Conservation (phyloP, 768 basidiomycete genomes). For the Serendipita sp. region DNA sequence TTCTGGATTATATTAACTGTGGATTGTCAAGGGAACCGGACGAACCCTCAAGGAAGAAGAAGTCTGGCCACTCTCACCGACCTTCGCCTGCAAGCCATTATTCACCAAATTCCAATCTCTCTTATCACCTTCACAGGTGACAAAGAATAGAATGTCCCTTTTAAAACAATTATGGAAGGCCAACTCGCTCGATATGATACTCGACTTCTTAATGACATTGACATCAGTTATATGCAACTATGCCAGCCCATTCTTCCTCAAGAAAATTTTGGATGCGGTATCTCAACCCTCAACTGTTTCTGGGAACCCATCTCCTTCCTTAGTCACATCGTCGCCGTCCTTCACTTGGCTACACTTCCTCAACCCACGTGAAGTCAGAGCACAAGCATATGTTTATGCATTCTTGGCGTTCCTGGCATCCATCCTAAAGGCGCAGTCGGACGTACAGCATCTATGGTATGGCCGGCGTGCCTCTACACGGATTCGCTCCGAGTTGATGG, state of each 20-base stretch:
- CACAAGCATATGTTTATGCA: constrained; percentile 8
- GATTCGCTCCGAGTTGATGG: constrained; percentile 20
- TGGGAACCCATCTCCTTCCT: background rate
- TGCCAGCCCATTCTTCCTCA: constrained; percentile 22
- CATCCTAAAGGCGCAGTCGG: constrained; percentile 10
- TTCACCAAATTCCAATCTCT: constrained; percentile 8
- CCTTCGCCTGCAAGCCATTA: constrained; percentile 7
- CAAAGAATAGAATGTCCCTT: constrained; percentile 1
- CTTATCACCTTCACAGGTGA: background rate
- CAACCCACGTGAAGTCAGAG: background rate
- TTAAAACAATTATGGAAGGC: constrained; percentile 8
- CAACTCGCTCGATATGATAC: constrained; percentile 12
- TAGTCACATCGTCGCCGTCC: constrained; percentile 15
- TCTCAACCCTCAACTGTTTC: background rate
- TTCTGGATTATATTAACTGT: background rate
- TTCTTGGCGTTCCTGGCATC: constrained; percentile 6
- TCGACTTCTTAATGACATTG: constrained; percentile 18
- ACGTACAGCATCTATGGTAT: constrained; percentile 16
- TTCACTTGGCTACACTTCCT: constrained; percentile 16
- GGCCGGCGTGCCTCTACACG: constrained; percentile 16
- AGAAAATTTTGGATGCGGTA: constrained; percentile 13
- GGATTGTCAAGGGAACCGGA: background rate
- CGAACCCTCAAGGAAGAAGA: constrained; percentile 9
- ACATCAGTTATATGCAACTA: constrained; percentile 20
- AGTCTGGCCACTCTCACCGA: constrained; percentile 11